A percentile compares a stretch with the other conserved stretches of the same genome.
Evolutionary conservation across 139 green algal species (phyloP).

Genomic region (Bryopsis sp.): DNA sequence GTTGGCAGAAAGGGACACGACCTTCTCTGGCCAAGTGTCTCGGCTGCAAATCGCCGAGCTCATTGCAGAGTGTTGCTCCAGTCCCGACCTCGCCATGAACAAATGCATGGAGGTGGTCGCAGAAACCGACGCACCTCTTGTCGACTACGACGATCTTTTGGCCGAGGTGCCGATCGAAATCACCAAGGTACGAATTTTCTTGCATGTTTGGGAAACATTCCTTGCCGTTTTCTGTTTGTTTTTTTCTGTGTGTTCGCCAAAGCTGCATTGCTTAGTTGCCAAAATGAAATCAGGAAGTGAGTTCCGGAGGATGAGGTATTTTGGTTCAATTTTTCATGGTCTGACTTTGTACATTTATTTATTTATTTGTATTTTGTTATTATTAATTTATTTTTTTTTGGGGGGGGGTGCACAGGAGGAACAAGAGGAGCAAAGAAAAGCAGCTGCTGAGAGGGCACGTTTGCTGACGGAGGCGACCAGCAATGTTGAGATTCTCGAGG

Average conservation of each 20-base stretch:
- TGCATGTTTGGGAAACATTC: too few species aligned
- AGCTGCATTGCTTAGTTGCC: too few species aligned
- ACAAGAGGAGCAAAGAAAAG: background rate
- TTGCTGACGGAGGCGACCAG: too few species aligned
- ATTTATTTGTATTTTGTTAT: too few species aligned
- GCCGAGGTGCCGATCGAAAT: background rate
- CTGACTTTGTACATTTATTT: too few species aligned
- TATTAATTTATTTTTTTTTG: too few species aligned
- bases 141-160: slow-evolving; percentile 1
- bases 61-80: background rate
- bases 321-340: too few species aligned
- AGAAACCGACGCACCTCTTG: background rate
- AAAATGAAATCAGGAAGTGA: too few species aligned
- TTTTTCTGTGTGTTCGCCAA: too few species aligned
- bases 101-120: slow-evolving; percentile 1
- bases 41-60: background rate
- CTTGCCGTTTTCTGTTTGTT: too few species aligned
- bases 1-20: background rate
- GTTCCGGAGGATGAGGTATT: too few species aligned
- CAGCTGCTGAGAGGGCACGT: background rate
- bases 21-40: slow-evolving; percentile 5
- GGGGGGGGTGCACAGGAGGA: background rate
- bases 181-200: background rate
- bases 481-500: background rate
- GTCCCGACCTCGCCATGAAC: background rate